Evolutionary conservation across 116 monocot genomes (phyloP), one percentile per base, ranked within the genome.

Genomic region (Posidonia oceanica): DNA sequence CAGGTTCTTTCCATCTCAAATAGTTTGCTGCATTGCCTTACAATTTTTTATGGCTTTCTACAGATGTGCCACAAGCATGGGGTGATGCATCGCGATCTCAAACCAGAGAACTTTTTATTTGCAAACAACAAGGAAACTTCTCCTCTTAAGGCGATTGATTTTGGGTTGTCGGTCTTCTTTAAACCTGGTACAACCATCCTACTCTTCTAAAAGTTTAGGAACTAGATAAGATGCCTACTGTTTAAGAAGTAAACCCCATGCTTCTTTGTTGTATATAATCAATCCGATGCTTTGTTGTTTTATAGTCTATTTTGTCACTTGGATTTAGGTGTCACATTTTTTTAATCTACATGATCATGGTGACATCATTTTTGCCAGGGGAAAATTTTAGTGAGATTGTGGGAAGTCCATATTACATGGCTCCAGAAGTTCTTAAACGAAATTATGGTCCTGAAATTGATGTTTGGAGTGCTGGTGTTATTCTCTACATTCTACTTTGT

Each of bases 371-470:
- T 68, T 21, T 52, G 42, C n/a, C 52, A 91, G 91, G 87, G 63
- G 85, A 87, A 54, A 69, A 73, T 18, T 91, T 91, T 68, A 81
- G 75, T 59, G 91, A 91, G 64, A 91, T 91, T 75, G 91, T 91
- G 0, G 91, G 91, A 2, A 91, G 91, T 73, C 91, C 91, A 69
- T 91, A 87, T 83, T 91, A 91, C 72, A 91, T 91, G 91, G 91
- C 91, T 16, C 90, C 90, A 2, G 90, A 90, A 78, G 90, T 90
- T 65, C 76, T 91, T 4, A 91, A 87, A 71, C 74, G 91, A 57
- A 85, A 86, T 75, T 91, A 91, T 68, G 87, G 87, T 12, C 91
- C 81, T 59, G 91, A 91, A 74, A 66, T 91, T 44, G 87, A 91
- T 76, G 83, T 87, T 8, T 91, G 87, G 91, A 87, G 84, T 71